Conservation (phyloP, 345 rosid species). For the Reutealis trisperma region DNA sequence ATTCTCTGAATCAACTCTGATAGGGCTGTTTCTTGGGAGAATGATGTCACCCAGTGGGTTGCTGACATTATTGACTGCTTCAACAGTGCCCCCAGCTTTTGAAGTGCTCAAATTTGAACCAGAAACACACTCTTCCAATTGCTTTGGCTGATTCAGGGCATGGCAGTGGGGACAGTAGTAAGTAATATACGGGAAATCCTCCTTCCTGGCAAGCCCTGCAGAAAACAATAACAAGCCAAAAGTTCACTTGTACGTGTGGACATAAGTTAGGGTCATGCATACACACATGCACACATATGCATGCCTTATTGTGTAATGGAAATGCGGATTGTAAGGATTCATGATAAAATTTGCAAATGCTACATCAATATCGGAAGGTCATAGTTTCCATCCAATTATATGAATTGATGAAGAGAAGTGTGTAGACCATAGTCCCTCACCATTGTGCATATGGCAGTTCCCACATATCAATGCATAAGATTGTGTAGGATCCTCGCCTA, state of each 20-base stretch:
- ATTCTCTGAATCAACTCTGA: slow-evolving; percentile 10
- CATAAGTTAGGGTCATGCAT: not conserved
- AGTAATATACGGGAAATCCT: slow-evolving; percentile 74
- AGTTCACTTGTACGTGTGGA: not conserved
- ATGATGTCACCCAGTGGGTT: not conserved
- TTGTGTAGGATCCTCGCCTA: slow-evolving; percentile 92
- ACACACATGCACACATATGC: not conserved
- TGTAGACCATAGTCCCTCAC: slow-evolving; percentile 35
- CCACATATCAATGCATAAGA: slow-evolving; percentile 95
- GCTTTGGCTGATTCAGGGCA: slow-evolving; percentile 72
- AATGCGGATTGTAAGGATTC: not conserved
- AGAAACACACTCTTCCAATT: slow-evolving; percentile 24
- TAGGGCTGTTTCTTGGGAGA: not conserved
- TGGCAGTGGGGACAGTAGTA: slow-evolving; percentile 92
- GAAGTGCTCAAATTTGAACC: slow-evolving; percentile 34
- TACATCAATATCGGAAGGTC: not conserved
- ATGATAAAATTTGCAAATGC: not conserved
- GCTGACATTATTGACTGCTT: slow-evolving; percentile 16
- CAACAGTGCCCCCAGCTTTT: slow-evolving; percentile 32
- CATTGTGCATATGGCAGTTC: slow-evolving; percentile 93
- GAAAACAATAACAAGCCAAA: not conserved
- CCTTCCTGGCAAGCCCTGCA: slow-evolving; percentile 84
- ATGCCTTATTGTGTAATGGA: too few relatives aligned
- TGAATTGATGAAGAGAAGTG: too few relatives aligned
- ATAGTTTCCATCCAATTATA: not conserved